Percentiles rank a stretch among this genome's conserved stretches.
Conservation (phyloP, 208 protist species). For the Acanthamoeba lugdunensis region DNA sequence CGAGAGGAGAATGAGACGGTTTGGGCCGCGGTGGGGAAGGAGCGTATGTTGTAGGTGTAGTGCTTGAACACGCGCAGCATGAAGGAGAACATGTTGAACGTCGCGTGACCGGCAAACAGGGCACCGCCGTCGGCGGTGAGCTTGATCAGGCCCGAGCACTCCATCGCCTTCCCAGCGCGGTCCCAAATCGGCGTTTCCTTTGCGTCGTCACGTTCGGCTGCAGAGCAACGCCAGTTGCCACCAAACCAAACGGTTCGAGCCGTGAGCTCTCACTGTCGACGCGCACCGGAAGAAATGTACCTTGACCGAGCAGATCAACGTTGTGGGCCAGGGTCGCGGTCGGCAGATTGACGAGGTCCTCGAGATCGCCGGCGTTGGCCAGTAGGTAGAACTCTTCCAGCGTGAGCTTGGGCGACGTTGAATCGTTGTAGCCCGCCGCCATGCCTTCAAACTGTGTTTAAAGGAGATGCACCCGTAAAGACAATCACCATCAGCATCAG, state of each 20-base stretch:
- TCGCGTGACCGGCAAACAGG: slow-evolving; percentile 81
- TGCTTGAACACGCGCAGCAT: slow-evolving; percentile 81
- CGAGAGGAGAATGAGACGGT: slow-evolving; percentile 77
- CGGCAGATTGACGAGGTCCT: slow-evolving; percentile 64
- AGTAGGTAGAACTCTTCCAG: slow-evolving; percentile 56
- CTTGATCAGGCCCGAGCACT: slow-evolving; percentile 83
- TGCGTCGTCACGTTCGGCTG: no score
- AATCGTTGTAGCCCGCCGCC: slow-evolving; percentile 50
- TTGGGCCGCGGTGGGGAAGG: not conserved
- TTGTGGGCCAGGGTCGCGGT: not conserved
- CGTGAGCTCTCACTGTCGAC: no score
- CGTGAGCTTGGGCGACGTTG: not conserved
- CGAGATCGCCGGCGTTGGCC: slow-evolving; percentile 50
- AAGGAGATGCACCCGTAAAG: no score
- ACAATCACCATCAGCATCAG: no score
- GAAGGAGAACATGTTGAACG: slow-evolving; percentile 78
- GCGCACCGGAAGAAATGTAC: no score
- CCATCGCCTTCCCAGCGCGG: slow-evolving; percentile 15
- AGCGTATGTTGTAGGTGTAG: slow-evolving; percentile 74
- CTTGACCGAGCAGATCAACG: not conserved
- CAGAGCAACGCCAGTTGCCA: no score
- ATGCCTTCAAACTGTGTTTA: slow-evolving; percentile 23
- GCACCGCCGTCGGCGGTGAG: slow-evolving; percentile 77
- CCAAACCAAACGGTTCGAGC: no score
- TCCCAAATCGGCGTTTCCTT: not conserved